Evolutionary conservation across 257 asterid species (phyloP).

Genomic region (Gentiana straminea): DNA sequence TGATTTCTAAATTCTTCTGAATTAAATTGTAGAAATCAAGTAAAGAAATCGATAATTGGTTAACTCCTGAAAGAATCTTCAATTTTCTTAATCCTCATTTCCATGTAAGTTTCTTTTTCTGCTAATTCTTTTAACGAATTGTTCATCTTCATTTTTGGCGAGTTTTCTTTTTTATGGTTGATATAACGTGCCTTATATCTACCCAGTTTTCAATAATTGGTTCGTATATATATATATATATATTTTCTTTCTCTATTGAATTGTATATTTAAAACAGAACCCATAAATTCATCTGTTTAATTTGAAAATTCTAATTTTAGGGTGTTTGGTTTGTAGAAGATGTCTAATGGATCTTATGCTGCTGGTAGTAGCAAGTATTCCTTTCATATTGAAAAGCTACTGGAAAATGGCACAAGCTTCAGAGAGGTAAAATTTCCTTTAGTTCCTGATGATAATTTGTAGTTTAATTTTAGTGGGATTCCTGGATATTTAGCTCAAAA

Average conservation of each 20-base stretch:
- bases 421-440: slow-evolving; percentile 42
- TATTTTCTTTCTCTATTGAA: not conserved
- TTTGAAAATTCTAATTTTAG: not conserved
- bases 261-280: slow-evolving; percentile 2
- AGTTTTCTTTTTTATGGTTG: not conserved
- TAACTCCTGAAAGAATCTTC: no score
- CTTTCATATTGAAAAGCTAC: slow-evolving; percentile 40
- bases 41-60: no score
- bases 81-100: no score
- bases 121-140: no score
- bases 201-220: no score
- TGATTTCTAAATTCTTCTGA: no score
- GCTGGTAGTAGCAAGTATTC: slow-evolving; percentile 31
- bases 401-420: slow-evolving; percentile 54
- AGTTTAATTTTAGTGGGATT: not conserved
- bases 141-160: not conserved
- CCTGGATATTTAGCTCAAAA: not conserved
- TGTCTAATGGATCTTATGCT: slow-evolving; percentile 34
- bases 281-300: not conserved
- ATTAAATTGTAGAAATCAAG: no score
- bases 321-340: slow-evolving; percentile 20
- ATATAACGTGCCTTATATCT: not conserved
- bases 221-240: no score
- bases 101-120: no score
- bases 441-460: not conserved